These are phyloP conservation scores for Uromyces viciae-fabae DNA, from an alignment of 1,284 basidiomycete species.

Conservation along the genomic window DNA sequence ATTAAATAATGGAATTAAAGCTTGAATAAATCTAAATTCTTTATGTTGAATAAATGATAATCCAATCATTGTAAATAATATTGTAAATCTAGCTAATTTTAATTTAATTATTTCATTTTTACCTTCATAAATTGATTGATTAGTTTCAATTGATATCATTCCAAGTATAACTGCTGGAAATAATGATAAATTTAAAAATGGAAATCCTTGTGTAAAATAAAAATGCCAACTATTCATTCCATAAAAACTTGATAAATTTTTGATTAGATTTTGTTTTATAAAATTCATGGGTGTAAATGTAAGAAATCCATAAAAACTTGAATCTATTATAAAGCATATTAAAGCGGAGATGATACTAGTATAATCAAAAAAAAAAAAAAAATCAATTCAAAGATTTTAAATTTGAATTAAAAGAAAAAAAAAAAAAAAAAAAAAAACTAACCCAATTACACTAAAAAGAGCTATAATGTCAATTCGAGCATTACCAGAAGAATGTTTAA, in stretches of 20 bases:
- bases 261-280: conserved; percentile 68
- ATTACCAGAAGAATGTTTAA: conserved; percentile 15
- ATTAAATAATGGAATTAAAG: conserved; percentile 78
- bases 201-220: conserved; percentile 80
- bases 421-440: conserved; percentile 48
- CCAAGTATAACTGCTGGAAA: conserved; percentile 46
- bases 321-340: conserved; percentile 62
- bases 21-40: conserved; percentile 95
- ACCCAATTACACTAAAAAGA: conserved; percentile 21
- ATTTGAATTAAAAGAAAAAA: conserved; percentile 27
- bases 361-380: conserved; percentile 5
- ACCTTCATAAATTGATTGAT: not conserved
- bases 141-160: not conserved
- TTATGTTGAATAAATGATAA: conserved; percentile 84
- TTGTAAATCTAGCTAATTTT: conserved; percentile 59
- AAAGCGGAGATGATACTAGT: conserved; percentile 57
- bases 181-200: conserved; percentile 61
- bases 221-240: conserved; percentile 82
- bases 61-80: conserved; percentile 65
- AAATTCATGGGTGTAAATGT: conserved; percentile 80
- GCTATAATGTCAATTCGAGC: conserved; percentile 30
- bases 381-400: not conserved
- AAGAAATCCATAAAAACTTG: conserved; percentile 65
- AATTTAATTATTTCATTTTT: not conserved
- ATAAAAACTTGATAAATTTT: conserved; percentile 84